Percentiles rank a stretch among this genome's conserved stretches.
Evolutionary conservation across 116 monocot species (phyloP).

Genomic region (Papilionanthe hybrid): DNA sequence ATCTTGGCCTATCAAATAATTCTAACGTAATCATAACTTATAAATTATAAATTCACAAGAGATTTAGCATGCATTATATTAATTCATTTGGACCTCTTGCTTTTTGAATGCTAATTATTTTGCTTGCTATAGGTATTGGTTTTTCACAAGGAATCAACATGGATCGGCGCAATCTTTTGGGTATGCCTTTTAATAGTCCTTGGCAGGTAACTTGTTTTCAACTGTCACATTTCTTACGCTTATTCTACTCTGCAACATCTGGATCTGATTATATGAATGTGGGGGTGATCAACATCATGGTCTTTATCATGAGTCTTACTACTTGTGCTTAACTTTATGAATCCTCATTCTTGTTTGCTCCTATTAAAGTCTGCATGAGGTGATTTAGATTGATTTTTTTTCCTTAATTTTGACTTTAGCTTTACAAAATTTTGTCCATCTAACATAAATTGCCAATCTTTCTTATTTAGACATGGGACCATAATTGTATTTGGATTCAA

Average conservation of each 20-base stretch:
- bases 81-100: background rate
- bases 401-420: background rate
- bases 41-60: background rate
- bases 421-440: background rate
- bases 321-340: too few species aligned
- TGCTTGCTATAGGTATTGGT: constrained; percentile 40
- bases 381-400: background rate
- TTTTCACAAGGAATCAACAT: constrained; percentile 50
- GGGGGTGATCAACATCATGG: background rate
- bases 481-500: background rate
- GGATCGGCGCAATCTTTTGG: constrained; percentile 43
- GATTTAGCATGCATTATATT: background rate
- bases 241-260: background rate
- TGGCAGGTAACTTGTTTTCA: constrained; percentile 39
- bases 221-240: background rate
- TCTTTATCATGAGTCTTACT: background rate
- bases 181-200: constrained; percentile 39
- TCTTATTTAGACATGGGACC: background rate
- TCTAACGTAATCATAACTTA: background rate
- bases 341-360: background rate
- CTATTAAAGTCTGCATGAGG: background rate
- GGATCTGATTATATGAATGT: background rate
- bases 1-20: too few species aligned
- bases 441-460: background rate
- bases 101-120: background rate